These are phyloP conservation scores for Spergularia bocconei DNA, from an alignment of 148 eudicot species.

Conservation along the genomic window DNA sequence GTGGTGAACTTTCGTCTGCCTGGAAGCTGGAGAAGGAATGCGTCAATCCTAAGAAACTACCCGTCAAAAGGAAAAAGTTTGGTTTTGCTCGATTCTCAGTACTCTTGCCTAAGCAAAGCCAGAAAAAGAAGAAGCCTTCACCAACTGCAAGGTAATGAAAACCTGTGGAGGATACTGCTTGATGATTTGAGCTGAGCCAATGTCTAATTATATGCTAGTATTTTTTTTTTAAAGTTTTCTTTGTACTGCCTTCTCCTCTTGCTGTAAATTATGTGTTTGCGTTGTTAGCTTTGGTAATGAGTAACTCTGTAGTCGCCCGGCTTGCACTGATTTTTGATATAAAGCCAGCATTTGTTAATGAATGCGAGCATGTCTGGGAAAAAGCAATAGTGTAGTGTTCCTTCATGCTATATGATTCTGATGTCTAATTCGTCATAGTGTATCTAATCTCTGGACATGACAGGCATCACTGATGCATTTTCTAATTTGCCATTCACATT, in stretches of 20 bases:
- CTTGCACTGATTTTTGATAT: not conserved
- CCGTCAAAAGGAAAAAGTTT: conserved; percentile 78
- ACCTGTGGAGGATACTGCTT: not conserved
- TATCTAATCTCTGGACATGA: no score
- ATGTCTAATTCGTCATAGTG: not conserved
- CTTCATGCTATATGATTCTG: not conserved
- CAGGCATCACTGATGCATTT: not conserved
- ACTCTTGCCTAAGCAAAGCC: conserved; percentile 60
- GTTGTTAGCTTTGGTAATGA: not conserved
- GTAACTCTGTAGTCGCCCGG: not conserved
- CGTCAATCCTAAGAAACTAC: conserved; percentile 30
- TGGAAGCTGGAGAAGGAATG: conserved; percentile 46
- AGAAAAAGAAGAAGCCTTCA: conserved; percentile 63
- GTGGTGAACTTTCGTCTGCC: conserved; percentile 27
- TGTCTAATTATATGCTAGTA: not conserved
- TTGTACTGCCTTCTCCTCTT: not conserved
- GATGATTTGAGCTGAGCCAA: conserved; percentile 10
- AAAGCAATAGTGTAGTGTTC: not conserved
- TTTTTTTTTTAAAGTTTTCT: conserved; percentile 1
- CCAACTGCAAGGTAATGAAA: conserved; percentile 31
- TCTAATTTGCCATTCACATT: not conserved
- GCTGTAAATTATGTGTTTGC: conserved; percentile 4
- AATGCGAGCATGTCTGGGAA: not conserved
- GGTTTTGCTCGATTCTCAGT: conserved; percentile 70
- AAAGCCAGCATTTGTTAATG: not conserved